phyloP scores from a whole-genome alignment of 768 basidiomycete genomes.

The Lactarius indigo region DNA sequence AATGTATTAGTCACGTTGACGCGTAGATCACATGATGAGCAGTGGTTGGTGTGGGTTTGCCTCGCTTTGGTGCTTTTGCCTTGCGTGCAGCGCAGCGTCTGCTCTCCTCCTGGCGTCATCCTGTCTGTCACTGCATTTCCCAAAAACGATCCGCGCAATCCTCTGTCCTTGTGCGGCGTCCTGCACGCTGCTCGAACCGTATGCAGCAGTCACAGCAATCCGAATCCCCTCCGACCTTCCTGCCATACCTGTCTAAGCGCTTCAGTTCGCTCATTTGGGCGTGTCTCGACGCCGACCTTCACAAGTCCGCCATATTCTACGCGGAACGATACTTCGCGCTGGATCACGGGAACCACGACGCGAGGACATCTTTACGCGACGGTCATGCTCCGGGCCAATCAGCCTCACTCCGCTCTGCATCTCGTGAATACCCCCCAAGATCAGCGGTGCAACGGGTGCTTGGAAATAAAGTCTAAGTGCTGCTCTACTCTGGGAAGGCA shows the following conservation, averaged over 20 bases:
- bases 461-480: conserved; percentile 75
- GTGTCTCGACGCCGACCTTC: conserved; percentile 77
- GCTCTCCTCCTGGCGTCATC: neutral
- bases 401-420: conserved; percentile 70
- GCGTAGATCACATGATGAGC: conserved; percentile 19
- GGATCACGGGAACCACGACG: conserved; percentile 69
- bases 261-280: conserved; percentile 76
- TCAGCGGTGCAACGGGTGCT: conserved; percentile 66
- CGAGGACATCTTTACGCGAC: conserved; percentile 83
- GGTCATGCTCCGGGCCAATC: conserved; percentile 63
- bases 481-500: conserved; percentile 69
- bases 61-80: neutral
- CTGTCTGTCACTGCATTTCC: neutral
- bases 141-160: conserved; percentile 4
- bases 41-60: neutral
- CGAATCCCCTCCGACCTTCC: conserved; percentile 47
- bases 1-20: conserved; percentile 1
- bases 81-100: neutral
- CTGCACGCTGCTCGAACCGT: conserved; percentile 12
- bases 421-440: conserved; percentile 63
- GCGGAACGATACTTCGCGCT: conserved; percentile 79
- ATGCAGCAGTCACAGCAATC: conserved; percentile 38
- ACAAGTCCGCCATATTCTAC: conserved; percentile 81
- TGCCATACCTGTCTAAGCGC: conserved; percentile 60
- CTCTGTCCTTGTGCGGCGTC: conserved; percentile 36